Conservation (phyloP, 768 basidiomycete genomes). For the Leccinum ochraceum region DNA sequence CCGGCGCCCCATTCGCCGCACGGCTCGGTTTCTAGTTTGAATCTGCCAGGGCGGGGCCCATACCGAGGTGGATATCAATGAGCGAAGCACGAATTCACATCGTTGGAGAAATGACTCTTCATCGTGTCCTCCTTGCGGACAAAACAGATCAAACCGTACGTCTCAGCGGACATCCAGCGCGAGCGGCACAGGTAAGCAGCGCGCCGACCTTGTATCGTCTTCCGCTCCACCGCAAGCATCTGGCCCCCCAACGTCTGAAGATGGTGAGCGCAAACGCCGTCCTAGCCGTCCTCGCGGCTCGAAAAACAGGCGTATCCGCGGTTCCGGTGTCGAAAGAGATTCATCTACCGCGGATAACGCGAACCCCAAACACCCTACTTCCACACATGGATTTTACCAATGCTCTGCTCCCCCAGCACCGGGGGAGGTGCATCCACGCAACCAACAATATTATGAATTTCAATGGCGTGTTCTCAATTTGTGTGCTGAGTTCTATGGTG, state of each 20-base stretch:
- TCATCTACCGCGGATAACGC: slow-evolving; percentile 13
- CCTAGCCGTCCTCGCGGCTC: slow-evolving; percentile 81
- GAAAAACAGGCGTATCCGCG: slow-evolving; percentile 62
- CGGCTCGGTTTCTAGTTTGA: slow-evolving; percentile 2
- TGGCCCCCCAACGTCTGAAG: slow-evolving; percentile 30
- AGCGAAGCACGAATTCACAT: background rate
- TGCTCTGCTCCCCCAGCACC: slow-evolving; percentile 42
- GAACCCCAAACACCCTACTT: slow-evolving; percentile 31
- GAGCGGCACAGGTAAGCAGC: slow-evolving; percentile 21
- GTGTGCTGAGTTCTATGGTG: slow-evolving; percentile 84
- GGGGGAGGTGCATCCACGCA: slow-evolving; percentile 57
- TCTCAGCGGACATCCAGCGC: slow-evolving; percentile 17
- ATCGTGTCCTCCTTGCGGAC: slow-evolving; percentile 5
- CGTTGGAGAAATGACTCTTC: slow-evolving; percentile 2
- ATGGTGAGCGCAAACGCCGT: slow-evolving; percentile 58
- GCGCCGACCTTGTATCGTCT: slow-evolving; percentile 27
- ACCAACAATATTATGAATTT: slow-evolving; percentile 82
- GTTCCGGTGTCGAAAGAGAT: slow-evolving; percentile 32
- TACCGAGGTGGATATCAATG: slow-evolving; percentile 23
- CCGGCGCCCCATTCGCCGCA: background rate
- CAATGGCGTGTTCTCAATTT: slow-evolving; percentile 83
- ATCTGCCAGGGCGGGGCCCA: slow-evolving; percentile 34
- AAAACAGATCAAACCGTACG: slow-evolving; percentile 25
- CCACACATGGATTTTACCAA: slow-evolving; percentile 47
- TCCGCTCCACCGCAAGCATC: slow-evolving; percentile 27